Evolutionary conservation across 495 filamentous ascomycete genomes (phyloP).

Genomic region (Jackrogersella multiformis): DNA sequence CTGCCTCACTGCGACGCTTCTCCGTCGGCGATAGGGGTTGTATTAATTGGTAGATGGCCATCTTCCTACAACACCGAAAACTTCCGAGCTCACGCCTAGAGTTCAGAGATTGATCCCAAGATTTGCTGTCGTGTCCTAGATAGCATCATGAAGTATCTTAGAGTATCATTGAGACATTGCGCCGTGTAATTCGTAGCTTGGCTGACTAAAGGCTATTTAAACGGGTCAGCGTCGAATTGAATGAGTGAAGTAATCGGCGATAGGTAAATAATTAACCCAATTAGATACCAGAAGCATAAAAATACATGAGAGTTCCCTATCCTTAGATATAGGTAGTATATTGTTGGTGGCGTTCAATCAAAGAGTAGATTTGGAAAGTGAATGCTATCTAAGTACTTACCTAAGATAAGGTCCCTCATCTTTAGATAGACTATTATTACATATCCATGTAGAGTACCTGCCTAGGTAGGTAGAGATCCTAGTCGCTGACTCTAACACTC

Average conservation of each 20-base stretch:
- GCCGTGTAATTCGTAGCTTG: constrained; percentile 1
- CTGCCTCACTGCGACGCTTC: constrained; percentile 8
- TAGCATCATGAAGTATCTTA: constrained; percentile 1
- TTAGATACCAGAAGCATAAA: no score
- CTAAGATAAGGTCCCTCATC: no score
- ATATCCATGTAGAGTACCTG: background rate
- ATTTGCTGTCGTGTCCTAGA: background rate
- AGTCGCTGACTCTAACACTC: constrained; percentile 3
- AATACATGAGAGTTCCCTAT: no score
- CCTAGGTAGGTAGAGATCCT: no score
- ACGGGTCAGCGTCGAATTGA: background rate
- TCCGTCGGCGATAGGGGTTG: constrained; percentile 28
- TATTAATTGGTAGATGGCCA: constrained; percentile 11
- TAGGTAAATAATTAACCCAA: constrained; percentile 13
- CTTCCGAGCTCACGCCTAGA: background rate
- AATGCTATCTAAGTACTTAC: constrained; percentile 13
- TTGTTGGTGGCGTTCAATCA: constrained; percentile 1
- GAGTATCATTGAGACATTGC: constrained; percentile 8
- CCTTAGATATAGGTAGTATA: background rate
- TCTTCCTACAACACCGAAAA: constrained; percentile 18
- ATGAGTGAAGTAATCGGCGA: background rate
- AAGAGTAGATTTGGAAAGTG: background rate
- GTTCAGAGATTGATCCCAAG: background rate
- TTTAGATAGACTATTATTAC: constrained; percentile 8
- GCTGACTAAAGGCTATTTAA: background rate